A percentile compares a stretch with the other conserved stretches of the same genome.
These are phyloP conservation scores for Gossypium schwendimanii DNA, from an alignment of 441 rosid species.

Conservation along the genomic window DNA sequence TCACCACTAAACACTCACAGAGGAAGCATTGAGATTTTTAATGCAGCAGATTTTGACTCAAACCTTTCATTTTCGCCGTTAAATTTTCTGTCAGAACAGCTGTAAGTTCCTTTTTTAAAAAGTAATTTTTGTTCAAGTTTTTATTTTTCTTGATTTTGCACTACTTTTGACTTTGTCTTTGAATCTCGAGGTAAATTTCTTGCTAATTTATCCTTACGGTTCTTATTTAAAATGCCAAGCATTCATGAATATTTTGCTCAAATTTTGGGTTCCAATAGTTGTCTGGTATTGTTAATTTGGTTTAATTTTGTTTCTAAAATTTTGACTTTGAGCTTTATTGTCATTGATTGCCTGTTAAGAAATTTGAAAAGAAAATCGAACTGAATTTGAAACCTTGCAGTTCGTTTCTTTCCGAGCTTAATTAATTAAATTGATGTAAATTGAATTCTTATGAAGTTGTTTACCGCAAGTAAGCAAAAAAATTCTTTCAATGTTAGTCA, in stretches of 20 bases:
- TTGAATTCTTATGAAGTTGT: background rate
- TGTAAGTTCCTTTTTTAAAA: background rate
- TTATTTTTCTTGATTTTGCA: background rate
- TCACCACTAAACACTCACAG: background rate
- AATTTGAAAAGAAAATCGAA: background rate
- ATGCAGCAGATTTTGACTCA: background rate
- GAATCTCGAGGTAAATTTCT: background rate
- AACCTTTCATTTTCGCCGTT: background rate
- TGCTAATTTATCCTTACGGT: background rate
- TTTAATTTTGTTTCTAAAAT: background rate
- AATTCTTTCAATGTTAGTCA: background rate
- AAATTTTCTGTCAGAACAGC: background rate
- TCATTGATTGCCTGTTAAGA: constrained; percentile 1
- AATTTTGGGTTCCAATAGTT: background rate
- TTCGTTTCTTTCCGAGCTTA: background rate
- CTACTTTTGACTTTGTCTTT: background rate
- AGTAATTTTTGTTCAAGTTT: background rate
- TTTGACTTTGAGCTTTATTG: background rate
- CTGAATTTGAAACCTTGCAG: background rate
- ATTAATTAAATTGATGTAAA: background rate
- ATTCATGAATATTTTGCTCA: background rate
- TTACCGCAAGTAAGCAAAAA: background rate
- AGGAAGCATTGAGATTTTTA: background rate
- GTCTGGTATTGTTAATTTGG: background rate
- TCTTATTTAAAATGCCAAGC: background rate